These are phyloP conservation scores for Guyanaporus albipodus DNA, from an alignment of 768 basidiomycete species.

Conservation along the genomic window DNA sequence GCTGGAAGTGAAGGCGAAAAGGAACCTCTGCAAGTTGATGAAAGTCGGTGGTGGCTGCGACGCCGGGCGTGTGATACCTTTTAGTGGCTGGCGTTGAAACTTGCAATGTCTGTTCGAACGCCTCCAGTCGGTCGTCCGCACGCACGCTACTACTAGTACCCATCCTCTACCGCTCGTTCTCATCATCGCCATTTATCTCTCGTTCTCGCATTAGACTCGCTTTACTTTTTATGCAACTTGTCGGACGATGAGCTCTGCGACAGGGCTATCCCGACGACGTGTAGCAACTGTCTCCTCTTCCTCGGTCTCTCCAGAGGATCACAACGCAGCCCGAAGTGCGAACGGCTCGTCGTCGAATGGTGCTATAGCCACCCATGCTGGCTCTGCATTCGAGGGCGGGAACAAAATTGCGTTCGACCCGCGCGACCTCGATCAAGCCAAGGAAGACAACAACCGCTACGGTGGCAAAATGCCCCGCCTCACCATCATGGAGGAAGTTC, in stretches of 20 bases:
- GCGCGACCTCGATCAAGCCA: conserved; percentile 74
- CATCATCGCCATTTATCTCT: conserved; percentile 1
- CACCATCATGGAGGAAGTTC: conserved; percentile 96
- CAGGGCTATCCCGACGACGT: conserved; percentile 56
- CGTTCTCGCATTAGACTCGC: conserved; percentile 1
- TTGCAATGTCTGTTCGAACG: conserved; percentile 9
- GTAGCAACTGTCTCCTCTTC: conserved; percentile 42
- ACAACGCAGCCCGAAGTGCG: conserved; percentile 26
- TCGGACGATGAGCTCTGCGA: conserved; percentile 46
- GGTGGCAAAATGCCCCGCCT: conserved; percentile 78
- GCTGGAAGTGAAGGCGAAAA: background rate
- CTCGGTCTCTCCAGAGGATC: conserved; percentile 37
- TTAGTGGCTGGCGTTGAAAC: conserved; percentile 2
- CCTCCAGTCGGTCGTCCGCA: background rate
- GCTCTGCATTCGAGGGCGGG: conserved; percentile 82
- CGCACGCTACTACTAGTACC: no score
- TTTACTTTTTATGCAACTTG: conserved; percentile 18
- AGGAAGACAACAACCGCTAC: conserved; percentile 54
- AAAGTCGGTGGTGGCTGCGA: background rate
- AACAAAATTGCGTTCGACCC: conserved; percentile 93
- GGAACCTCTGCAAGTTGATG: no score
- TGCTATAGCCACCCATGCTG: conserved; percentile 53
- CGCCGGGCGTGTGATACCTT: conserved; percentile 15
- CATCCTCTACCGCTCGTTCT: conserved; percentile 4
- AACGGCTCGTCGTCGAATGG: conserved; percentile 31